These are phyloP conservation scores for Kluyveromyces sp. DNA, from an alignment of 1,139 yeast species.

Conservation along the genomic window DNA sequence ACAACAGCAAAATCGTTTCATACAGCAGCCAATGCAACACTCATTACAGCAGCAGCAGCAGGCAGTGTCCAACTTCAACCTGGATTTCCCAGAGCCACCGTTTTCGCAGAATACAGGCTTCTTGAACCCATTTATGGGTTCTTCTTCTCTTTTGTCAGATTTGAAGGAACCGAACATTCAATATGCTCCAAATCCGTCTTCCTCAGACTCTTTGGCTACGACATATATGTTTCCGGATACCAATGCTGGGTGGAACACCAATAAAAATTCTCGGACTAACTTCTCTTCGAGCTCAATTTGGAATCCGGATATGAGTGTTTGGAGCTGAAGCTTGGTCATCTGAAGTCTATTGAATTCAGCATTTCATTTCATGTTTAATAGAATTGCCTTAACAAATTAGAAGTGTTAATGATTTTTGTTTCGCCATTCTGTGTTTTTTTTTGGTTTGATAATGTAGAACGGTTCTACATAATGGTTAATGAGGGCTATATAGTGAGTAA, in stretches of 20 bases:
- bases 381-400: neutral
- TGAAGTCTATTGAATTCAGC: neutral
- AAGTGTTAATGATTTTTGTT: neutral
- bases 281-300: conserved; percentile 26
- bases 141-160: conserved; percentile 1
- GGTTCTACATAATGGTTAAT: conserved; percentile 5
- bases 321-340: conserved; percentile 21
- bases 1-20: conserved; percentile 3
- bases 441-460: neutral
- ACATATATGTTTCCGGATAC: conserved; percentile 18
- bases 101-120: conserved; percentile 4
- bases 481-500: neutral
- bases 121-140: neutral
- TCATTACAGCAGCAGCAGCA: neutral
- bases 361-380: neutral
- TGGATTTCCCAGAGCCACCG: neutral
- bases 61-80: conserved; percentile 1
- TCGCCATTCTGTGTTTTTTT: conserved; percentile 5
- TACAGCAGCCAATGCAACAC: conserved; percentile 1
- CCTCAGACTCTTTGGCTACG: conserved; percentile 4
- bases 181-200: neutral
- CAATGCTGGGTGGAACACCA: conserved; percentile 20
- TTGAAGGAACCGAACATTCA: neutral
- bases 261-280: conserved; percentile 3
- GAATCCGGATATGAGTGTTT: conserved; percentile 33